Evolutionary conservation across 495 filamentous ascomycete species (phyloP), one percentile per base, ranked within the genome.

Genomic region (Hypoxylon fragiforme): DNA sequence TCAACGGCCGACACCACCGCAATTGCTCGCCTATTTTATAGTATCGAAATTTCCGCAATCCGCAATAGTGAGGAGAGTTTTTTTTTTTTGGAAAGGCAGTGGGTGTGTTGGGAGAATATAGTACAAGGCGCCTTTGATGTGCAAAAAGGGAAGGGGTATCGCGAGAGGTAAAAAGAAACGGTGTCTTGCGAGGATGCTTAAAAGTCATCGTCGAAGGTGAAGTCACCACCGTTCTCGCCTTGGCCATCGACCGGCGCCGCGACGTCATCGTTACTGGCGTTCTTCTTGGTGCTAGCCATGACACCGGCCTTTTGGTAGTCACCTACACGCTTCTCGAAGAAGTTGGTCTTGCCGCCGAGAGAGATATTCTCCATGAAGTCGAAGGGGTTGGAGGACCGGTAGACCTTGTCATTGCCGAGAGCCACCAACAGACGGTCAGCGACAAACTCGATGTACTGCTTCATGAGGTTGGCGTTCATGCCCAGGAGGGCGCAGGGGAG

Each of bases 361-460:
- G 94, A 97, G 77, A 98, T 98, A 66, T 91, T 92, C 83, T 98
- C 94, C 94, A 98, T 98, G 77, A 98, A 98, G 82, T 98, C 94
- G 74, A 98, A 98, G 61, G 94, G 94, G 77, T 98, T 98, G 70
- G 88, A 81, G 20, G 85, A 78, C 64, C 92, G 85, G 84, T 95
- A 98, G 70, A 88, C 81, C 81, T 97, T 97, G 59, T 86, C 80
- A 73, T 95, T 96, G 60, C 94, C 94, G 32, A 98, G 87, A 32
- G 94, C 83, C 24, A 97, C 73, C 15, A 98, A 84, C 14, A 98
- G 86, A 48, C 94, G 89, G 72, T 98, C 94, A 61, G 94, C 94
- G 46, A 98, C 94, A 64, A 97, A 98, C 82, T 98, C 94, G 54
- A 98, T 98, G 77, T 98, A 98, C 76, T 97, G 91, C 79, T 92